These are phyloP conservation scores for Rhypophila decipiens DNA, from an alignment of 495 filamentous ascomycete genomes.

Conservation along the genomic window DNA sequence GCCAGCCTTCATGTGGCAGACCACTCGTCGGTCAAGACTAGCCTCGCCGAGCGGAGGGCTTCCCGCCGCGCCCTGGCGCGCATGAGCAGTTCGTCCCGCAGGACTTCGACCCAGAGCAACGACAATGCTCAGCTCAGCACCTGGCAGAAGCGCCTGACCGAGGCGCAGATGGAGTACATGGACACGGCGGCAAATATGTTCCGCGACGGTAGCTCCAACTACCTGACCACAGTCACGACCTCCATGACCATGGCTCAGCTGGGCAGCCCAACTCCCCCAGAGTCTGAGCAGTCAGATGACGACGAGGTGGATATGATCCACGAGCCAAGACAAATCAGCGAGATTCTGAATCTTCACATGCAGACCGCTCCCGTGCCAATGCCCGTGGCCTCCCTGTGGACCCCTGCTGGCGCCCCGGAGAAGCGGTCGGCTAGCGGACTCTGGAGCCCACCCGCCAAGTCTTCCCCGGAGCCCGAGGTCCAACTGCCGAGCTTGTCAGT, in stretches of 20 bases:
- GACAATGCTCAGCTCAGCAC: slow-evolving; percentile 15
- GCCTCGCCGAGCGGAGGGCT: slow-evolving; percentile 28
- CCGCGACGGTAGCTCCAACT: slow-evolving; percentile 30
- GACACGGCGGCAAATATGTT: slow-evolving; percentile 33
- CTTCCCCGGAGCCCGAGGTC: slow-evolving; percentile 4
- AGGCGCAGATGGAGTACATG: slow-evolving; percentile 39
- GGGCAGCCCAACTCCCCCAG: slow-evolving; percentile 46
- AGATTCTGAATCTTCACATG: background rate
- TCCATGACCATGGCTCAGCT: slow-evolving; percentile 29
- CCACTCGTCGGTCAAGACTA: slow-evolving; percentile 17
- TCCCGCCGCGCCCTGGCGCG: slow-evolving; percentile 25
- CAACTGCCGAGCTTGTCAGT: slow-evolving; percentile 23
- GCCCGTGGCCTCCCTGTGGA: slow-evolving; percentile 17
- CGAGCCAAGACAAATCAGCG: background rate
- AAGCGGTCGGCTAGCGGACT: background rate
- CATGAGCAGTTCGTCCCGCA: slow-evolving; percentile 19
- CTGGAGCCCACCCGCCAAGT: slow-evolving; percentile 10
- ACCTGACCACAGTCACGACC: slow-evolving; percentile 33
- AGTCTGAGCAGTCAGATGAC: slow-evolving; percentile 33
- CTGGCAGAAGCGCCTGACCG: slow-evolving; percentile 29
- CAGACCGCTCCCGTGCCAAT: background rate
- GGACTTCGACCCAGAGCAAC: slow-evolving; percentile 10
- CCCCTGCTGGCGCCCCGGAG: background rate
- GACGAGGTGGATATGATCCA: slow-evolving; percentile 16
- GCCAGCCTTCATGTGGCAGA: slow-evolving; percentile 3